Evolutionary conservation across 768 basidiomycete genomes (phyloP), one percentile per base, ranked within the genome.

Genomic region (Lentinula boryana): DNA sequence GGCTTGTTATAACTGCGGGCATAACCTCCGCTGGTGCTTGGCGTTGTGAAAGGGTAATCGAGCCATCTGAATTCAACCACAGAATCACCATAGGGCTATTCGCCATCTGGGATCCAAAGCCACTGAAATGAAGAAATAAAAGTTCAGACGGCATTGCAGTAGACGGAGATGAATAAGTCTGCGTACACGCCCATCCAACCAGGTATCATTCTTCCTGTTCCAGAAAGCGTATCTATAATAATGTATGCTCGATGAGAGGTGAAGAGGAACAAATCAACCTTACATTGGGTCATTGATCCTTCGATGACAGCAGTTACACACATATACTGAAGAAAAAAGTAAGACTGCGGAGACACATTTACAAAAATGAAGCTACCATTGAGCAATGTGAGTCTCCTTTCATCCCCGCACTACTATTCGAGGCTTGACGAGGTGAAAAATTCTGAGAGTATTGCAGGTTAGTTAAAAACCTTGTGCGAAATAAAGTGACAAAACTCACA

Each of bases 1-100:
- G 18, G 16, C 18, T 54, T 9, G 16, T 12, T 16, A 54, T 32
- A 9, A 54, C 52, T 9, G 52, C 35, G 8, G 36, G 52, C 52
- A 35, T 21, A 35, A 35, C 52, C n/a, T 54, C 33, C 6, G 65
- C 66, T 1, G 78, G 64, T 0, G 88, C 84, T 36, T 70, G 72
- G 15, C 88, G 80, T 67, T 91, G 88, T 4, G 86, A 88, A 31
- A 91, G 70, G 13, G 86, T 88, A 60, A 88, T 74, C 21, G 76
- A 69, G 9, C 84, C 84, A 64, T 88, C 83, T 13, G 72, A 69
- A 67, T 88, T 86, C 8, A 80, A 74, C 88, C 88, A 91, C 76
- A 85, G 81, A 31, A 90, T 85, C 61, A 91, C 84, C 86, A 91
- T 89, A 0, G 84, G 80, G 5, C 79, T 74, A 63, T 78, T 73